phyloP scores from a whole-genome alignment of 352 stramenopile species.

The Phytophthora idaei region DNA sequence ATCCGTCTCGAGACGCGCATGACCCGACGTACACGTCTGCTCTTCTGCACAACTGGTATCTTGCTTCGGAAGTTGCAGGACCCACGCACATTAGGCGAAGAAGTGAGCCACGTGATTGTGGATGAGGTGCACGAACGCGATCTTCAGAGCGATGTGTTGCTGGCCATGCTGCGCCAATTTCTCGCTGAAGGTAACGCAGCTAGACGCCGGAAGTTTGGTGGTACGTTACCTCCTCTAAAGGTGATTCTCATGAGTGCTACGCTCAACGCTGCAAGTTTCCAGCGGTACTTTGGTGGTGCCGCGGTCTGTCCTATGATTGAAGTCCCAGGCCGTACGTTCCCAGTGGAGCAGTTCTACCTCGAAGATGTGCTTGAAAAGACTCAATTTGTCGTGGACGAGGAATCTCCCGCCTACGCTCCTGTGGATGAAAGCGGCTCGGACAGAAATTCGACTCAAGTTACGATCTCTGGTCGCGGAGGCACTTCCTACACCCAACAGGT shows the following conservation, averaged over 20 bases:
- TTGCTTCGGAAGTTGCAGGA: conserved; percentile 92
- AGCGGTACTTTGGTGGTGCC: conserved; percentile 93
- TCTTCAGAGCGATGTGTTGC: conserved; percentile 91
- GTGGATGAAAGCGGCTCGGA: conserved; percentile 25
- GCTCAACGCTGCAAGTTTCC: conserved; percentile 95
- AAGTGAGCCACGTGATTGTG: conserved; percentile 97
- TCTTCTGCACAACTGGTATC: conserved; percentile 97
- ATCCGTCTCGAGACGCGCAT: conserved; percentile 93
- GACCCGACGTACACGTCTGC: conserved; percentile 83
- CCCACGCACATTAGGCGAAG: conserved; percentile 69
- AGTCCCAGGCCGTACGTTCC: conserved; percentile 95
- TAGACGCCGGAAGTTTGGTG: conserved; percentile 38
- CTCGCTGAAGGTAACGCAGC: conserved; percentile 57
- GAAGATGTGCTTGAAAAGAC: conserved; percentile 94
- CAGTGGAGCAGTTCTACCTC: conserved; percentile 96
- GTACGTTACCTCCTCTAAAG: conserved; percentile 77
- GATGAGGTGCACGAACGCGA: conserved; percentile 98
- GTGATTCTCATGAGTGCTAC: conserved; percentile 98
- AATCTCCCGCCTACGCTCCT: conserved; percentile 52
- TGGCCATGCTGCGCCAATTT: conserved; percentile 91
- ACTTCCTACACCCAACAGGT: conserved; percentile 69
- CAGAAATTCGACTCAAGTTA: conserved; percentile 59
- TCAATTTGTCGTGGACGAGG: conserved; percentile 84
- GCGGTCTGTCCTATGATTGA: conserved; percentile 81
- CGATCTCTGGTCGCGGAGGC: conserved; percentile 64